Base-by-base conservation (phyloP, 306 rosid genomes). In the Coriaria nepalensis region DNA sequence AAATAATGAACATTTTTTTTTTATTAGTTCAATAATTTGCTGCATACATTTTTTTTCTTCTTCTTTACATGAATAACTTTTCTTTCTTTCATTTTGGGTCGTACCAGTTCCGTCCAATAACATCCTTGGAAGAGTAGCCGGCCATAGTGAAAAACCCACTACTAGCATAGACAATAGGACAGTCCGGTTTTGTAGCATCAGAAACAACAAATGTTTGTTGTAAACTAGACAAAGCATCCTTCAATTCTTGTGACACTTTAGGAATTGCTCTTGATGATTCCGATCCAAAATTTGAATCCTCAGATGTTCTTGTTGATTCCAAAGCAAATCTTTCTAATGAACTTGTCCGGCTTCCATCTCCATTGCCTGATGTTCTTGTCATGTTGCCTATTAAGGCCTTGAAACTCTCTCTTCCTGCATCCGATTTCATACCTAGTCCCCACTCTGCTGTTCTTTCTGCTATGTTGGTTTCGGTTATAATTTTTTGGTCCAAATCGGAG, bases 171-270 rank as follows among this genome's bases (percentile, higher is more conserved):
- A 90, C 8, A 39, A 90, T 90, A 8, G 98, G 98, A 49, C 85
- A 79, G n/a, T 90, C 98, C 15, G 98, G 96, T 56, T 79, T 81
- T 20, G 93, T 75, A 40, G 96, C 98, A 64, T 90, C 96, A 1
- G 98, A 90, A 52, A 90, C 98, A 42, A 90, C 98, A 61, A 90
- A 90, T 7, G 98, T 85, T 57, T 90, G 98, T 41, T 85, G 95
- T 44, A 85, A 70, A 6, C 83, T 67, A 0, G 81, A 54, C 78
- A 90, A 35, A 14, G 98, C 98, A 8, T 67, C 79, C 71, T 71
- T 90, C 75, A 90, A 52, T 53, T 85, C 98, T 47, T 73, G 83
- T 13, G 96, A 79, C 6, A 79, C 83, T 64, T 84, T 81, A 15
- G 90, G 97, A 5, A 76, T 52, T 6, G 53, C 56, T 37, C 80